These are phyloP conservation scores for Trypanosoma scelopori DNA, from an alignment of 208 protist species.

Conservation along the genomic window DNA sequence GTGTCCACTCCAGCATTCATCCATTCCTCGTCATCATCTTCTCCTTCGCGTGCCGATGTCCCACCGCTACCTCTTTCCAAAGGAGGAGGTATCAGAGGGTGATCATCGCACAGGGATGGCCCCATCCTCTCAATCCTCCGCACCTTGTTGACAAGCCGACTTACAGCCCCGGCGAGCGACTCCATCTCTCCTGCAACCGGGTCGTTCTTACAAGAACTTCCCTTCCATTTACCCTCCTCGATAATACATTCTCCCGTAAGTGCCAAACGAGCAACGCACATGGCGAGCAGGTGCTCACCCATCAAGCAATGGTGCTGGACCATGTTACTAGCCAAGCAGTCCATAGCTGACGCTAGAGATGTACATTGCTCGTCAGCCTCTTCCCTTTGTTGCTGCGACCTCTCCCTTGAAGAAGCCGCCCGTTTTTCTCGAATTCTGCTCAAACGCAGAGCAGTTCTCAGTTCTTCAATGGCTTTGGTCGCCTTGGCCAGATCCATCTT, in stretches of 20 bases:
- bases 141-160: neutral
- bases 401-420: neutral
- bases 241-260: neutral
- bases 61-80: neutral
- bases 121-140: neutral
- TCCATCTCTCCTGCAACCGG: neutral
- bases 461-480: neutral
- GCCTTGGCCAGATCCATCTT: slow-evolving; percentile 5
- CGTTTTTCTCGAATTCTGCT: slow-evolving; percentile 20
- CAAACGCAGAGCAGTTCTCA: slow-evolving; percentile 12
- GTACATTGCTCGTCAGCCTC: neutral
- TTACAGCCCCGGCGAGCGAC: neutral
- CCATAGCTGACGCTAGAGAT: neutral
- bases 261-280: neutral
- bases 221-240: neutral
- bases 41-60: neutral
- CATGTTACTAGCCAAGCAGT: neutral
- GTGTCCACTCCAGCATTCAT: neutral
- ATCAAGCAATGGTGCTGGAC: neutral
- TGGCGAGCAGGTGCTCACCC: neutral
- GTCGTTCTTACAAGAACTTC: neutral
- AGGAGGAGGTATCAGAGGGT: neutral
- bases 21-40: neutral
- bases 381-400: neutral
- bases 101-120: neutral